Base-by-base conservation (phyloP, 2,329 filamentous ascomycete genomes). In the Dactylonectria macrodidyma region DNA sequence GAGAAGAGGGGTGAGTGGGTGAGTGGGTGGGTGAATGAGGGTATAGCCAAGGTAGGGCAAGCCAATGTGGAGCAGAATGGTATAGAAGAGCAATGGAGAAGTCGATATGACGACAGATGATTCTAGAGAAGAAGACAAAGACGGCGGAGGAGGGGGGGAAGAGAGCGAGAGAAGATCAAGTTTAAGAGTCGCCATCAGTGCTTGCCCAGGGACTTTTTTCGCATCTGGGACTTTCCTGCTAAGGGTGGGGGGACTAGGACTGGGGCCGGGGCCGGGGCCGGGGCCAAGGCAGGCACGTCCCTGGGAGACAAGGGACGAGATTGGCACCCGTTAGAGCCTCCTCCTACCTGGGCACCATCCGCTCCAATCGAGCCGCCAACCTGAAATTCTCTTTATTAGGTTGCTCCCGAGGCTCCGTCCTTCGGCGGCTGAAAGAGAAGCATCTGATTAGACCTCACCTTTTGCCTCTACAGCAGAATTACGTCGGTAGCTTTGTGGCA, bases 151-250 rank as follows among this genome's bases (percentile, higher is more conserved):
- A 33, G 33, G 36, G 36, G 47, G 36, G 62, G 33, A 38, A 55
- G 44, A 55, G 26, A 33, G 55, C 59, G 26, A 47, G 46, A 60
- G 47, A 34, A 54, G 22, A 48, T 41, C 19, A n/a, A 36, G 50
- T 44, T 60, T 33, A 58, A 56, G 55, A 62, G 14, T 47, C 58
- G 46, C 58, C 44, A 46, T 65, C 24, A 36, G 24, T 26, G 26
- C 54, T 56, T 41, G 36, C 19, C 33, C 33, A 36, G 33, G 9
- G 10, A 54, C 38, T 56, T 66, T 65, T 66, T 62, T 66, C 59
- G 52, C 64, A 66, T 50, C 63, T 51, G 46, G 63, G 52, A 54
- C 59, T 46, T 33, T 30, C 46, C 64, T 62, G 64, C 64, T 44
- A 24, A 33, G 57, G 48, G 46, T 56, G 55, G 57, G 48, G 48